These are phyloP conservation scores for Polygonum aviculare DNA, from an alignment of 148 eudicot species.

Conservation along the genomic window DNA sequence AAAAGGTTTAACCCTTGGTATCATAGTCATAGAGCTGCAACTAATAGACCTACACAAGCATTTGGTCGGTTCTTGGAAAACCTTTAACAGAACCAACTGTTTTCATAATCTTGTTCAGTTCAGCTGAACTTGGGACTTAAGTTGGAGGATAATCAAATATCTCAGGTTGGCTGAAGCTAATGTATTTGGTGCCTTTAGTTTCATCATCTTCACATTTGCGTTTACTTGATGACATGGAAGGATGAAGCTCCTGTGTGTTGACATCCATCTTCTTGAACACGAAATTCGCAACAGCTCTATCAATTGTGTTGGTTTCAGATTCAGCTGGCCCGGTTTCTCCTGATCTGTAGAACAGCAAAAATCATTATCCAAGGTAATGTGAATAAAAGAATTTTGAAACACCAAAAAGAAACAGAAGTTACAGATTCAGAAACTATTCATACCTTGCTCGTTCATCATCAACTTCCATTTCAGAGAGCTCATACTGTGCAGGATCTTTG, in stretches of 20 bases:
- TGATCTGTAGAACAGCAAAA: constrained; percentile 28
- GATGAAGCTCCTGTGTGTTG: constrained; percentile 15
- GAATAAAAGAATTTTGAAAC: neutral
- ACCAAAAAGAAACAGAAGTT: neutral
- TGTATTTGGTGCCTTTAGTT: neutral
- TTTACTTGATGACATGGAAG: constrained; percentile 19
- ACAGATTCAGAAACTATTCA: neutral
- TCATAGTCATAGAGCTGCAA: neutral
- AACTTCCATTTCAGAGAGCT: constrained; percentile 16
- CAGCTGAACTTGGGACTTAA: neutral
- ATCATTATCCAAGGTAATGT: neutral
- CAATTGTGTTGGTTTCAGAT: constrained; percentile 50
- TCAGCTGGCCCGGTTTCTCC: constrained; percentile 23
- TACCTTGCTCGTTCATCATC: constrained; percentile 34
- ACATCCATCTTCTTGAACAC: constrained; percentile 44
- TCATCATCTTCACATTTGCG: constrained; percentile 13
- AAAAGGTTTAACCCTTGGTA: neutral
- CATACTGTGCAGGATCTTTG: constrained; percentile 12
- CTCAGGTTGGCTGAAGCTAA: neutral
- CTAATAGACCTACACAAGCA: neutral
- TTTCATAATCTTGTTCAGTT: neutral
- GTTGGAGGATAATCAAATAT: constrained; percentile 7
- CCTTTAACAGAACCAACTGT: neutral
- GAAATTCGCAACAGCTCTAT: constrained; percentile 75
- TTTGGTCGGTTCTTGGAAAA: neutral